These are phyloP conservation scores for Neurospora crassa DNA, from an alignment of 2,329 filamentous ascomycete species.

Conservation along the genomic window DNA sequence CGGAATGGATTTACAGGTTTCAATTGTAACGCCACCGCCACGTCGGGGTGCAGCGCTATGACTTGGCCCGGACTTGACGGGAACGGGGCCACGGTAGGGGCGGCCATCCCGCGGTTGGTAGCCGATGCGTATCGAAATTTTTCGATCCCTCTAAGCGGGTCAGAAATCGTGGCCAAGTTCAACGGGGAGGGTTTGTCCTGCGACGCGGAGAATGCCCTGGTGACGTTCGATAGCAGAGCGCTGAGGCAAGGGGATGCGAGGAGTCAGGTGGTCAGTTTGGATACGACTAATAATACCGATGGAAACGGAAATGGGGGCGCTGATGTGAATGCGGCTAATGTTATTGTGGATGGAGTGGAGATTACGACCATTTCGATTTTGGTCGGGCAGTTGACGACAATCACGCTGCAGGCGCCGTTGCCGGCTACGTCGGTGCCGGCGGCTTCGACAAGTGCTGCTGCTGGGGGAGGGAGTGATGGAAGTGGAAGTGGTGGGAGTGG, in stretches of 20 bases:
- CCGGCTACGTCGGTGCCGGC: slow-evolving; percentile 11
- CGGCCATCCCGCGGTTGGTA: slow-evolving; percentile 67
- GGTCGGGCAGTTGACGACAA: slow-evolving; percentile 21
- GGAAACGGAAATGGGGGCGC: not conserved
- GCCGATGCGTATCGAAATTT: slow-evolving; percentile 56
- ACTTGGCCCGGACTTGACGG: slow-evolving; percentile 26
- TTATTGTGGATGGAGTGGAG: slow-evolving; percentile 16
- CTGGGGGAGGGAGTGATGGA: not conserved
- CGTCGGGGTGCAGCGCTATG: slow-evolving; percentile 44
- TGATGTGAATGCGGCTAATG: slow-evolving; percentile 8
- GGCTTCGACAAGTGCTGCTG: slow-evolving; percentile 6
- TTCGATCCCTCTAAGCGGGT: slow-evolving; percentile 62
- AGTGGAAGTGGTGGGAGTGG: not conserved
- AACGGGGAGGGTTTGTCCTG: slow-evolving; percentile 70
- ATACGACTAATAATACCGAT: not conserved
- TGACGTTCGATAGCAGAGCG: slow-evolving; percentile 63
- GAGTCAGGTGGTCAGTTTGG: not conserved
- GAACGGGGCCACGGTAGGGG: slow-evolving; percentile 69
- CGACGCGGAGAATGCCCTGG: slow-evolving; percentile 73
- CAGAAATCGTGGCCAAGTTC: slow-evolving; percentile 64
- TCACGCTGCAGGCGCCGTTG: slow-evolving; percentile 24
- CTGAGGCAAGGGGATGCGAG: slow-evolving; percentile 22
- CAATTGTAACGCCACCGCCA: slow-evolving; percentile 38
- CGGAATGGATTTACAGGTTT: slow-evolving; percentile 70
- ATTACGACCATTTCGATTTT: slow-evolving; percentile 24